Evolutionary conservation across 257 asterid genomes (phyloP), one percentile per base, ranked within the genome.

Genomic region (Solanum medicagineum): DNA sequence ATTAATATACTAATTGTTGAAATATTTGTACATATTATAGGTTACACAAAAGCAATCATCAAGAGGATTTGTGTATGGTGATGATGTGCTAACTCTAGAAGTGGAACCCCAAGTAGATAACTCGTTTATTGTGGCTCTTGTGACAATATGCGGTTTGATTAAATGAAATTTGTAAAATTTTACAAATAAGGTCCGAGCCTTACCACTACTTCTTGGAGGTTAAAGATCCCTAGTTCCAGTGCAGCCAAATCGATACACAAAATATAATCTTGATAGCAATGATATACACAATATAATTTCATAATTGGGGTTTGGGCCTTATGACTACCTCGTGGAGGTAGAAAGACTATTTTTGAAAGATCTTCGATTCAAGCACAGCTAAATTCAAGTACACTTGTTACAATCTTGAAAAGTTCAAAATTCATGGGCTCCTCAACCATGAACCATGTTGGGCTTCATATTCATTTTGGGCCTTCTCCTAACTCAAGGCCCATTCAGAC

Each of bases 101-200:
- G 94, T 94, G 89, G 98, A 93, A 89, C 87, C 97, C 54, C 75
- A 91, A 13, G 90, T 89, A 42, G 97, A 95, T 88, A 91, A 86
- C 59, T 75, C 93, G 10, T 91, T 95, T 8, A 55, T 95, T 24
- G 89, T 95, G 90, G 96, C 98, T 88, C 93, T 95, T 80, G 91
- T 95, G 51, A 89, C 94, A 22, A 94, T 93, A 54, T 89, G 92
- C 55, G 96, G 94, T 32, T 92, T 94, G 84, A 90, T 94, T 80
- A 91, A 90, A 68, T 86, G 86, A 45, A 92, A 69, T 77, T 26
- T 95, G 47, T 95, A 36, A 36, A 36, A 36, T 36, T 36, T 36
- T 5, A 36, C 42, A 36, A 5, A 36, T 36, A 5, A 5, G 6
- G 42, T 36, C 42, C 6, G 1, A 6, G 42, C 42, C 6, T 36